Percentiles rank a stretch among this genome's conserved stretches.
Conservation (phyloP, 1,139 yeast species). For the Yueomyces sp. region DNA sequence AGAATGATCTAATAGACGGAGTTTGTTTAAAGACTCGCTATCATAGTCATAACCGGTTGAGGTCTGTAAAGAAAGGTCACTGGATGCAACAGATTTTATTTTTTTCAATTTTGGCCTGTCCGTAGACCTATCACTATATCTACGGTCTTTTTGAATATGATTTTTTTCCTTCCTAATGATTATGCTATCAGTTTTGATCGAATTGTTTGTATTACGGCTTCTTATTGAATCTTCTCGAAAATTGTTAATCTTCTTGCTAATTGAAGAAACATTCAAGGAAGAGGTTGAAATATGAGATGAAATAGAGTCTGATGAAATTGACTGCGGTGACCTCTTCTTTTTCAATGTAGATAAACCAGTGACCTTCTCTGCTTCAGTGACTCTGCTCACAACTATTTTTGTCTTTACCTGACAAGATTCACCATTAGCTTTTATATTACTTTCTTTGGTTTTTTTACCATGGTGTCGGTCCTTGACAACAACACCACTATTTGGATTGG, state of each 20-base stretch:
- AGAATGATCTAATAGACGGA: not conserved
- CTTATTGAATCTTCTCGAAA: not conserved
- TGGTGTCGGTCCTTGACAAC: too few relatives aligned
- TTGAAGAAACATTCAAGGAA: not conserved
- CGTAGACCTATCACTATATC: constrained; percentile 1
- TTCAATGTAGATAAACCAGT: not conserved
- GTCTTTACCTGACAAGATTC: too few relatives aligned
- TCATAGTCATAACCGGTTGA: constrained; percentile 12
- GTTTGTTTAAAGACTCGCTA: constrained; percentile 6
- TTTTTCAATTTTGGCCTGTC: constrained; percentile 13
- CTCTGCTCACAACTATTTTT: too few relatives aligned
- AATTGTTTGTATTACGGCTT: not conserved
- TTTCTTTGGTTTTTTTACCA: too few relatives aligned
- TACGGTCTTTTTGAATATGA: not conserved
- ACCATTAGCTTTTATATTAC: too few relatives aligned
- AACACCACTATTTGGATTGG: too few relatives aligned
- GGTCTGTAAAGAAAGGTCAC: constrained; percentile 16
- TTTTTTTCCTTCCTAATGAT: too few relatives aligned
- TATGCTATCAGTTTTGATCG: too few relatives aligned
- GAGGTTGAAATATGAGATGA: not conserved
- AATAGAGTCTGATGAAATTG: not conserved
- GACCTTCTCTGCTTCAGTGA: too few relatives aligned
- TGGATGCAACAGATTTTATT: constrained; percentile 17
- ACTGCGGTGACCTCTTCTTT: not conserved
- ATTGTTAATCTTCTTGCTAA: not conserved